Evolutionary conservation across 1,284 basidiomycete species (phyloP).

Genomic region (Athelia sp.): DNA sequence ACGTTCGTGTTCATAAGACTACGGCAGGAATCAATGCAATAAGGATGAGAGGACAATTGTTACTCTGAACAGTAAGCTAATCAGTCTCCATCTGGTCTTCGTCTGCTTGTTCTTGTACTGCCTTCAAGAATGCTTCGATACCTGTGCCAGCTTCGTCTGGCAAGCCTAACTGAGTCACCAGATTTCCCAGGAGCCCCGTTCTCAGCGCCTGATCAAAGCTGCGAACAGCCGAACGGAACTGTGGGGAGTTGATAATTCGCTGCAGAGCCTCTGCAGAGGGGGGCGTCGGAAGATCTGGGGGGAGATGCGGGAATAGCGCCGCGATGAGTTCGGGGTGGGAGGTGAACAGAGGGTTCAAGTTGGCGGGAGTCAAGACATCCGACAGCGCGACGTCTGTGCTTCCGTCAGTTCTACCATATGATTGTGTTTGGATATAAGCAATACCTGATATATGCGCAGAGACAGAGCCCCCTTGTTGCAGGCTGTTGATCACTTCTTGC

Average conservation of each 20-base stretch:
- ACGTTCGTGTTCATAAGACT: too few relatives aligned
- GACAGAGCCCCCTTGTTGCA: constrained; percentile 2
- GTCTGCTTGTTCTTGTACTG: constrained; percentile 68
- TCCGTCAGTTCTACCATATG: neutral
- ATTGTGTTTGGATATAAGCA: constrained; percentile 8
- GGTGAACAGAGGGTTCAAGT: constrained; percentile 62
- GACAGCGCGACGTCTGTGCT: constrained; percentile 54
- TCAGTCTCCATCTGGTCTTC: constrained; percentile 55
- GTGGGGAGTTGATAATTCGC: constrained; percentile 49
- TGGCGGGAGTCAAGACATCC: constrained; percentile 71
- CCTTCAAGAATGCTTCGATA: constrained; percentile 66
- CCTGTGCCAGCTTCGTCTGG: constrained; percentile 75
- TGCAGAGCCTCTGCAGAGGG: constrained; percentile 61
- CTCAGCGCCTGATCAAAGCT: constrained; percentile 74
- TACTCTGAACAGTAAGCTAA: constrained; percentile 17
- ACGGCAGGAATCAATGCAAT: too few relatives aligned
- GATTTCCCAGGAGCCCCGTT: constrained; percentile 65
- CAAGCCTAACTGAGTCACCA: constrained; percentile 70
- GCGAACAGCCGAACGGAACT: constrained; percentile 56
- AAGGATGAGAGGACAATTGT: too few relatives aligned
- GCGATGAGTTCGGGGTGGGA: constrained; percentile 61
- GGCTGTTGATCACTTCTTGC: neutral
- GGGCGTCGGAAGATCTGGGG: constrained; percentile 62
- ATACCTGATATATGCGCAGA: constrained; percentile 4
- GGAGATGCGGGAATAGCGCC: constrained; percentile 71